These are phyloP conservation scores for Populus hybrid DNA, from an alignment of 441 rosid species.

Conservation along the genomic window DNA sequence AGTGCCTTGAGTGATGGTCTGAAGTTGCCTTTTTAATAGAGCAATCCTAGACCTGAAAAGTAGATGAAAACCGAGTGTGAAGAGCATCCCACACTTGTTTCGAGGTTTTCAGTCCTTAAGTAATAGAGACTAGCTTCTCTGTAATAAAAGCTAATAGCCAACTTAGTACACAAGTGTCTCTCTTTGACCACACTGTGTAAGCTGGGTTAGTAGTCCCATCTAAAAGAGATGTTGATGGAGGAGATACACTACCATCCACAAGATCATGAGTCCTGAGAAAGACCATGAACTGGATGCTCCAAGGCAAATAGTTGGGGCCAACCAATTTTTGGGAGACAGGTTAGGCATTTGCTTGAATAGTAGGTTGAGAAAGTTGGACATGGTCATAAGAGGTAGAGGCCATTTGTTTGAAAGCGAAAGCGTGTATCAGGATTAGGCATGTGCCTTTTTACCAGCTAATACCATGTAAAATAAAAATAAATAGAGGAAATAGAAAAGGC, in stretches of 20 bases:
- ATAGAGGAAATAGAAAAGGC: too few relatives aligned
- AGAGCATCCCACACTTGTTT: neutral
- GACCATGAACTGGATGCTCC: too few relatives aligned
- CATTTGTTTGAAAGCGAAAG: neutral
- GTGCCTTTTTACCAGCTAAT: neutral
- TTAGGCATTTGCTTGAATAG: too few relatives aligned
- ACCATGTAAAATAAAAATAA: neutral
- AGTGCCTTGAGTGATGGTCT: neutral
- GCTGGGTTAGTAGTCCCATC: neutral
- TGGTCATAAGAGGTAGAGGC: too few relatives aligned
- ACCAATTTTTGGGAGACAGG: too few relatives aligned
- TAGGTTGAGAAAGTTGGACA: too few relatives aligned
- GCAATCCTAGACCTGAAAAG: too few relatives aligned
- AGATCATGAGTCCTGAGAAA: too few relatives aligned
- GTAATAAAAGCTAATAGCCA: neutral
- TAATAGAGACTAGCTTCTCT: neutral
- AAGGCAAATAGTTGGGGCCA: too few relatives aligned
- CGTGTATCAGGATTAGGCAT: neutral
- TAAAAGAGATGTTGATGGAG: too few relatives aligned
- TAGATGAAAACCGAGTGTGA: neutral
- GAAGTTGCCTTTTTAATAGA: neutral
- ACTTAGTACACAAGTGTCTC: neutral
- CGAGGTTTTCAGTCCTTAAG: neutral
- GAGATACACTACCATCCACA: too few relatives aligned
- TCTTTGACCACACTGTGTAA: neutral